Conservation (phyloP, 2,329 filamentous ascomycete species). For the Phyllosticta capitalensis region DNA sequence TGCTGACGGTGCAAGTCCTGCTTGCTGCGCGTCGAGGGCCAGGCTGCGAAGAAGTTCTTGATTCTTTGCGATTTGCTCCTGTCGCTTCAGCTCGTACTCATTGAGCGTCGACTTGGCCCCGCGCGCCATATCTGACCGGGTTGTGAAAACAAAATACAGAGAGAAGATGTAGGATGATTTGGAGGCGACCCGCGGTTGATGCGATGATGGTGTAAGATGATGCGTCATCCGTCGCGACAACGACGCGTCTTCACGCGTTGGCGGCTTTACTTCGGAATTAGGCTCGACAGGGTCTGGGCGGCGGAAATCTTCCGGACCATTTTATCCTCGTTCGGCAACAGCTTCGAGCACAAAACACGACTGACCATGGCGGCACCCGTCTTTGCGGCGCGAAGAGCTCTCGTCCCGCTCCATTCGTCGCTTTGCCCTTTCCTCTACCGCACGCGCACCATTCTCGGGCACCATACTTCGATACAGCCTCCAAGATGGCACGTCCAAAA, state of each 20-base stretch:
- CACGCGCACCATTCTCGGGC: conserved; percentile 49
- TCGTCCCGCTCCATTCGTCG: conserved; percentile 20
- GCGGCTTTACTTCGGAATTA: background rate
- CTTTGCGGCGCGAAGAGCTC: background rate
- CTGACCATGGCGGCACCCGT: background rate
- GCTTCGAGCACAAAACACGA: background rate
- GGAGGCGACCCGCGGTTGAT: background rate
- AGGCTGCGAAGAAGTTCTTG: conserved; percentile 74
- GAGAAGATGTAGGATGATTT: background rate
- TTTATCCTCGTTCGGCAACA: background rate
- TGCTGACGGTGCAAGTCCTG: conserved; percentile 54
- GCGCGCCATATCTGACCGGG: conserved; percentile 22
- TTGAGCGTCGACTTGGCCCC: conserved; percentile 49
- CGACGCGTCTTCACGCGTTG: conserved; percentile 9
- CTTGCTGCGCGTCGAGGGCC: conserved; percentile 55
- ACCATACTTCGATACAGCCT: background rate
- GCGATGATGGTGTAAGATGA: conserved; percentile 4
- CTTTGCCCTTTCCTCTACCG: conserved; percentile 63
- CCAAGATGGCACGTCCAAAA: background rate
- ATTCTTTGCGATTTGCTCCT: conserved; percentile 80
- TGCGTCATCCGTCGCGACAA: background rate
- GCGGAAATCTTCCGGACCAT: background rate
- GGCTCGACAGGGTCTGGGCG: background rate
- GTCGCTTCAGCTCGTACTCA: conserved; percentile 75
- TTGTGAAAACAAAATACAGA: background rate